Conservation (phyloP, 768 basidiomycete genomes). For the Chalciporus piperatus region DNA sequence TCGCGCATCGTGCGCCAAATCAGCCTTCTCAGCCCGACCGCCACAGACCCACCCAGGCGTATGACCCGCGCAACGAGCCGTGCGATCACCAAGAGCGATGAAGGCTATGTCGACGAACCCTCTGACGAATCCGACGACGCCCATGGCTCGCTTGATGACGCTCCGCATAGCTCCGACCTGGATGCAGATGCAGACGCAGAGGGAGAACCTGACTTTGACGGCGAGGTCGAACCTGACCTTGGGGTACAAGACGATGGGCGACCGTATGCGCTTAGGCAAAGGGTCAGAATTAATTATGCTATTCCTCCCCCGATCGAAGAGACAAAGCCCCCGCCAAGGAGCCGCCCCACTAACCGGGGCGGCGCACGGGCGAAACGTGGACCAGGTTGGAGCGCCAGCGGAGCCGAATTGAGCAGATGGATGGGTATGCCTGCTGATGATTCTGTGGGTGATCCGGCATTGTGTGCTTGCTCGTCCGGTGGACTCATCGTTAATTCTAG, state of each 20-base stretch:
- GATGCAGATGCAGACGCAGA: conserved; percentile 37
- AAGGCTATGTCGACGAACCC: conserved; percentile 49
- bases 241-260: conserved; percentile 40
- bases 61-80: conserved; percentile 27
- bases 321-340: conserved; percentile 38
- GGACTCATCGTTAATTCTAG: conserved; percentile 29
- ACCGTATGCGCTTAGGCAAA: conserved; percentile 61
- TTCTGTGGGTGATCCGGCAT: conserved; percentile 45
- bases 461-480: not conserved
- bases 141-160: conserved; percentile 59
- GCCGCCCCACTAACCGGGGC: conserved; percentile 38
- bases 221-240: conserved; percentile 36
- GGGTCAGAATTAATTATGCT: conserved; percentile 69
- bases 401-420: conserved; percentile 74
- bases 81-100: conserved; percentile 42
- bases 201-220: conserved; percentile 39
- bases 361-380: conserved; percentile 42
- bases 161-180: conserved; percentile 39
- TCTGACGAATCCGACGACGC: conserved; percentile 51
- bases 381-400: conserved; percentile 76
- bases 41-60: conserved; percentile 3
- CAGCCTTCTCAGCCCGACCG: conserved; percentile 1
- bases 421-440: conserved; percentile 74
- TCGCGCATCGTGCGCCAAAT: conserved; percentile 27
- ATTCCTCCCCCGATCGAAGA: conserved; percentile 83